Base-by-base conservation (phyloP, 1,284 basidiomycete genomes). In the Amylostereum chailletii region DNA sequence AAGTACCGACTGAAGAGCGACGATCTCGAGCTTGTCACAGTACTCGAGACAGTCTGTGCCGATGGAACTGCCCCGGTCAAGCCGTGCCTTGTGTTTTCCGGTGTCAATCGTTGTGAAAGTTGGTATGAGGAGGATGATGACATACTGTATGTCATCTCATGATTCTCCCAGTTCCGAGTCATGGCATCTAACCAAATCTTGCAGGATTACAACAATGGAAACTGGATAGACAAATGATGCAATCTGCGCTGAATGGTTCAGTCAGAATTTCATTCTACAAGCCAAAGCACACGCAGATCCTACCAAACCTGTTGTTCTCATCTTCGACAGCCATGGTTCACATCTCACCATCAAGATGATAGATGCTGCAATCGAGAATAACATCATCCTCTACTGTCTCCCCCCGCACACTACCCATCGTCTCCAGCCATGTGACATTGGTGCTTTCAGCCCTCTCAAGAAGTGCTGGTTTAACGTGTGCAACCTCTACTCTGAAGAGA, bases 341-440 rank as follows among this genome's bases (percentile, higher is more conserved):
- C 46, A 47, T 30, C 10, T 47, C 27, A 41, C 46, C 26, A 5
- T 6, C 9, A 5, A 30, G 27, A 34, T 48, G 36, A 48, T 51
- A n/a, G 26, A 34, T 2, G 19, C 43, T 37, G 41, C 50, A 3
- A 3, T 30, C 3, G 42, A 42, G 4, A 29, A 45, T 26, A 51
- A 51, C 10, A 44, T 51, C 27, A 46, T 51, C 5, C 32, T 51
- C 10, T 48, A 39, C 38, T 45, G 34, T 7, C 37, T 51, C 27
- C 46, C 34, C 4, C 34, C 50, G 0, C 46, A 51, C 8, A 48
- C 42, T 1, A 51, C 50, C 3, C 46, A 47, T 39, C 46, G 37
- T 6, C 50, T 51, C 5, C 50, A 51, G 32, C 46, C 50, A 37
- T 37, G 34, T 37, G 34, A 37, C n/a, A n/a, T 37, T 37, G 34